A percentile compares a stretch with the other conserved stretches of the same genome.
phyloP scores from a whole-genome alignment of 2,329 filamentous ascomycete species.

The Fusarium anguioides region DNA sequence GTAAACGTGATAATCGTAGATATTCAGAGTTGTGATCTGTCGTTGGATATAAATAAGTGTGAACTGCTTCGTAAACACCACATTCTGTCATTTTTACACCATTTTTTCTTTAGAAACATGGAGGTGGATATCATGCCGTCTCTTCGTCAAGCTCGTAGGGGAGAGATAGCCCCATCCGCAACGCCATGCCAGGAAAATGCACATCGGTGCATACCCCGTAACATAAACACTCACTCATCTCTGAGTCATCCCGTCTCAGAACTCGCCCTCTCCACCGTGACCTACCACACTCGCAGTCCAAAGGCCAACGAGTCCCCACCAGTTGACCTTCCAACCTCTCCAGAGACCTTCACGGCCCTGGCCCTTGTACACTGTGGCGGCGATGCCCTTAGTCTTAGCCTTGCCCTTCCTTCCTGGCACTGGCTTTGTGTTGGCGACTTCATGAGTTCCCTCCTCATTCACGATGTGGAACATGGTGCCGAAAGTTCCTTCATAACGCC shows the following conservation, averaged over 20 bases:
- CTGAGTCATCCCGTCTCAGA: conserved; percentile 51
- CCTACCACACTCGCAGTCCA: conserved; percentile 76
- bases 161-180: conserved; percentile 50
- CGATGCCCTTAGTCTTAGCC: conserved; percentile 46
- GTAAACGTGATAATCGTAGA: neutral
- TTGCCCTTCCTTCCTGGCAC: conserved; percentile 49
- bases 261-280: conserved; percentile 70
- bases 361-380: conserved; percentile 62
- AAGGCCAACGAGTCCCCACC: conserved; percentile 80
- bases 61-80: conserved; percentile 40
- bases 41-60: conserved; percentile 32
- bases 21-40: conserved; percentile 33
- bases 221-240: conserved; percentile 31
- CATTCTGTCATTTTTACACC: conserved; percentile 32
- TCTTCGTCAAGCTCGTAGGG: conserved; percentile 55
- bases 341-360: conserved; percentile 77
- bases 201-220: conserved; percentile 37
- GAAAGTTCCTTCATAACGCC: conserved; percentile 85
- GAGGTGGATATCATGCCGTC: conserved; percentile 56
- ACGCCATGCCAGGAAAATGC: conserved; percentile 51
- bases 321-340: conserved; percentile 81
- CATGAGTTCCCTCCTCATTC: conserved; percentile 79
- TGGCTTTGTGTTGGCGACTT: conserved; percentile 52
- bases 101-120: conserved; percentile 34
- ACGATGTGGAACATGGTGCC: conserved; percentile 91